These are phyloP conservation scores for Cercospora beticola DNA, from an alignment of 2,329 filamentous ascomycete species.

Conservation along the genomic window DNA sequence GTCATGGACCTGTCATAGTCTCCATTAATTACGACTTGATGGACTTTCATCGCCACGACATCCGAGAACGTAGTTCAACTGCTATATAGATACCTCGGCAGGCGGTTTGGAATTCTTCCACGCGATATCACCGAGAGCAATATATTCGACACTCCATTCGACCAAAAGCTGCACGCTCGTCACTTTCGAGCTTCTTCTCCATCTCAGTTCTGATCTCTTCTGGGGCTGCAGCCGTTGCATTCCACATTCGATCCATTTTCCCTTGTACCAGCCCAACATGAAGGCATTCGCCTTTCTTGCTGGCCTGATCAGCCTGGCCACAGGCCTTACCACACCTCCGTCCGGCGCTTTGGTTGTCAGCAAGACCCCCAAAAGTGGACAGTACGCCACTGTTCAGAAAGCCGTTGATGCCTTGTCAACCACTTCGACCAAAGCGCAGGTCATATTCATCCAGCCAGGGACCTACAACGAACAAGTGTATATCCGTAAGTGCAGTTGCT, in stretches of 20 bases:
- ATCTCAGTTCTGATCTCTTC: background rate
- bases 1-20: background rate
- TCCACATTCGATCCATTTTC: background rate
- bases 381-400: constrained; percentile 54
- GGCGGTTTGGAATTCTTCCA: background rate
- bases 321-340: constrained; percentile 46
- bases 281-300: constrained; percentile 16
- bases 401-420: constrained; percentile 61
- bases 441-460: constrained; percentile 63
- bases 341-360: constrained; percentile 54
- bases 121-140: background rate
- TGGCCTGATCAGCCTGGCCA: constrained; percentile 22
- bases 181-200: background rate
- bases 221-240: background rate
- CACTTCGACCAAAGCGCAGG: constrained; percentile 51
- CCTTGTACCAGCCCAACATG: constrained; percentile 3
- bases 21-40: background rate
- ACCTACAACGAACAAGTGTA: constrained; percentile 63
- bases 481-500: constrained; percentile 40
- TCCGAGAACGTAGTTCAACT: background rate
- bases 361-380: constrained; percentile 33
- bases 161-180: background rate
- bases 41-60: background rate
- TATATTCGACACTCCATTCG: background rate
- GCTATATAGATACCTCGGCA: background rate